These are phyloP conservation scores for Saccharomycopsis javanensis DNA, from an alignment of 805 yeast genomes.

Conservation along the genomic window DNA sequence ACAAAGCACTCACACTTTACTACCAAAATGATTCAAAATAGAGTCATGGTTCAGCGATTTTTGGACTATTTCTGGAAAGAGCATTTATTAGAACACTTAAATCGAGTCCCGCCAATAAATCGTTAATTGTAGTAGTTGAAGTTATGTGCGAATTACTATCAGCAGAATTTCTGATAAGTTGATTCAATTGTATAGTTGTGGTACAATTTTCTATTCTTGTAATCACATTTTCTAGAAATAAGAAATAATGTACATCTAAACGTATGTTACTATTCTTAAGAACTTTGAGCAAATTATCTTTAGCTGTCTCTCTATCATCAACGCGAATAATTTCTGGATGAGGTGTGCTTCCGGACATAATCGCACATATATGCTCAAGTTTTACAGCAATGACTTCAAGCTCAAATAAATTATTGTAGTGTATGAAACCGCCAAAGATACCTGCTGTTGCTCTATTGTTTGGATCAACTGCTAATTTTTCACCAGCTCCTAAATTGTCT, in stretches of 20 bases:
- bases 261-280: slow-evolving; percentile 21
- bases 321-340: slow-evolving; percentile 15
- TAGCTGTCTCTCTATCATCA: slow-evolving; percentile 4
- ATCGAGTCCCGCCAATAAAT: background rate
- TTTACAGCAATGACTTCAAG: slow-evolving; percentile 46
- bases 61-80: background rate
- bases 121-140: background rate
- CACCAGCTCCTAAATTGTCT: slow-evolving; percentile 24
- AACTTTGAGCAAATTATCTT: slow-evolving; percentile 8
- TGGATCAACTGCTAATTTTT: background rate
- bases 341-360: slow-evolving; percentile 31
- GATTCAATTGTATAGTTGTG: slow-evolving; percentile 1
- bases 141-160: background rate
- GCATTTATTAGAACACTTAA: background rate
- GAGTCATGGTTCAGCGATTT: background rate
- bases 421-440: slow-evolving; percentile 20
- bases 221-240: slow-evolving; percentile 42
- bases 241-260: slow-evolving; percentile 21
- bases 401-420: slow-evolving; percentile 35
- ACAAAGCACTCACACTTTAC: too few species aligned
- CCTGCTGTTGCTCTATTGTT: slow-evolving; percentile 13
- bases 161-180: background rate
- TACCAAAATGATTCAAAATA: too few species aligned
- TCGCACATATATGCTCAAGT: slow-evolving; percentile 49
- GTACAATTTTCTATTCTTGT: slow-evolving; percentile 52